Base-by-base conservation (phyloP, 2,329 filamentous ascomycete genomes). In the Nannizziopsis barbatae region DNA sequence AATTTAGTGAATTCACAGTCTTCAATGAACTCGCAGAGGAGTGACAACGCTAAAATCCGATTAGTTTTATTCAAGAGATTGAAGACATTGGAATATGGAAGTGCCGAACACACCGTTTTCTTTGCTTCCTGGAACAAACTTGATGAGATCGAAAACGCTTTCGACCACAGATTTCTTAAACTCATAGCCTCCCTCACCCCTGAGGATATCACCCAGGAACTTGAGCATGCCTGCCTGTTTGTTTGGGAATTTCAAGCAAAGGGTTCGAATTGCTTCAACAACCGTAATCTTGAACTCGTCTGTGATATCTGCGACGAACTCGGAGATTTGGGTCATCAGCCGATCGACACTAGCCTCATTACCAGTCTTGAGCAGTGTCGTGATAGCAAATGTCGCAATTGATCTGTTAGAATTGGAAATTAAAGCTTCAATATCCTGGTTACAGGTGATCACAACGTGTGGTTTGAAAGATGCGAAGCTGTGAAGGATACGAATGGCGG, bases 241-340 rank as follows among this genome's bases (percentile, higher is more conserved):
- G 71, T 80, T 89, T 31, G 92, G 92, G 72, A 98, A 98, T 71
- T 98, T 98, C 58, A 98, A 75, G 65, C 90, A 96, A 36, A 98
- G 73, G 2, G 92, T 96, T 52, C 92, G 84, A 62, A 98, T 95
- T 37, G 92, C 92, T 68, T 98, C 92, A 38, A 98, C 90, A 60
- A 98, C 95, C n/a, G 92, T 98, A 57, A 98, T 95, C 75, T 96
- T 98, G 76, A 98, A 98, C 68, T 98, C 92, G 63, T 98, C 92
- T 5, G 90, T 95, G 57, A 96, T 96, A 68, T 96, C 92, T 3
- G 89, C 86, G 92, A 98, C 96, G 73, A 98, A 95, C 35, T 85
- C 84, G 18, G 87, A 88, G 54, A 98, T 96, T 67, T 96, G 89
- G 76, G 95, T 95, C 88, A 98, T 95, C 57, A 98, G 71, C 47